Percentiles rank a stretch among this genome's conserved stretches.
phyloP scores from a whole-genome alignment of 805 yeast species.

The Starmerella tilneyi region DNA sequence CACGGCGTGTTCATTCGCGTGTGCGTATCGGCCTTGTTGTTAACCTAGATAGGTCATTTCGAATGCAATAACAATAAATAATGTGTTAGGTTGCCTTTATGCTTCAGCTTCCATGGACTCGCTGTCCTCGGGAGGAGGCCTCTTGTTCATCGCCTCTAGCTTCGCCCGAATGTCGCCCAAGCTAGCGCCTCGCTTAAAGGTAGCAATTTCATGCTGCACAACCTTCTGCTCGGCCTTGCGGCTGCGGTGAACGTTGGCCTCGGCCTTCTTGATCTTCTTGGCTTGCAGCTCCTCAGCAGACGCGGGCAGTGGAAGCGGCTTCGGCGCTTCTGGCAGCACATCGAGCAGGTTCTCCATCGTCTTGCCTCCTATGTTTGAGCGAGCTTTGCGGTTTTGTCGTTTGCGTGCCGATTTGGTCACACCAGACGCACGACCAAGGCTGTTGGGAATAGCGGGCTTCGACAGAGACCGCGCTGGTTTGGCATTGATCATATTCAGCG shows the following conservation, averaged over 20 bases:
- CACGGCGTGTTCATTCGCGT: too few relatives aligned
- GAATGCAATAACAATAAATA: background rate
- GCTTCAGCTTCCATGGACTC: background rate
- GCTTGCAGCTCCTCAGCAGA: conserved; percentile 16
- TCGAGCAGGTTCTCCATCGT: conserved; percentile 22
- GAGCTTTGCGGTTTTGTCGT: conserved; percentile 22
- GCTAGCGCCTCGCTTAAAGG: conserved; percentile 7
- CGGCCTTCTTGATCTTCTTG: conserved; percentile 8
- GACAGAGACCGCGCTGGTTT: conserved; percentile 13
- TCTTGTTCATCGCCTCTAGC: conserved; percentile 5
- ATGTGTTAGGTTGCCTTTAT: background rate
- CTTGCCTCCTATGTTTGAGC: conserved; percentile 24
- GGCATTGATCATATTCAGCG: conserved; percentile 21
- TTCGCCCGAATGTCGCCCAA: conserved; percentile 15
- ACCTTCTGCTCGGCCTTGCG: conserved; percentile 22
- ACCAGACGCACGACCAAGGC: conserved; percentile 17
- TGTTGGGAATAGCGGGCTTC: conserved; percentile 23
- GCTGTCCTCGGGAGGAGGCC: background rate
- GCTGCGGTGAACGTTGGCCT: conserved; percentile 15
- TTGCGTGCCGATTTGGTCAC: conserved; percentile 23
- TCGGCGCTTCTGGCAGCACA: conserved; percentile 17
- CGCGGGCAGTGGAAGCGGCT: conserved; percentile 10
- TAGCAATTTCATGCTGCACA: conserved; percentile 19
- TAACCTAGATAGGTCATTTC: too few relatives aligned
- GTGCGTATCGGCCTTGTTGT: too few relatives aligned